A percentile compares a stretch with the other conserved stretches of the same genome.
These are phyloP conservation scores for Apostasia shenzhenica DNA, from an alignment of 106 monocot genomes.

Conservation along the genomic window DNA sequence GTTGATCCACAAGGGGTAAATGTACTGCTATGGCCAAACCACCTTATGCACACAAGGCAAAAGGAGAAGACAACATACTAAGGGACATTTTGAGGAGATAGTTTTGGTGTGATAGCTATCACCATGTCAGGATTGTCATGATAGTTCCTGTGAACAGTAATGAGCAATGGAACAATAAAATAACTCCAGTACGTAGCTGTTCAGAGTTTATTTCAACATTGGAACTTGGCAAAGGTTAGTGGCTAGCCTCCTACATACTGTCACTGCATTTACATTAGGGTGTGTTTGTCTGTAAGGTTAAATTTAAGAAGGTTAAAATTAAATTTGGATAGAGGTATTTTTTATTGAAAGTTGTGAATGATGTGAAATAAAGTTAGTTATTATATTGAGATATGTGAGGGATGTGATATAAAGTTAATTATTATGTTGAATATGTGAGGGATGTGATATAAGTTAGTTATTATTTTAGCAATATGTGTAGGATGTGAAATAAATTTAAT, in stretches of 20 bases:
- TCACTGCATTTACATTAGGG: no score
- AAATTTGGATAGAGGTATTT: no score
- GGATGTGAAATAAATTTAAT: no score
- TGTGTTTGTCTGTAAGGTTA: no score
- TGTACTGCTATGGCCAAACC: slow-evolving; percentile 31
- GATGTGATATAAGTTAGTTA: no score
- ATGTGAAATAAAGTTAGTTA: no score
- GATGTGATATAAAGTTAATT: no score
- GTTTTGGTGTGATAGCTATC: slow-evolving; percentile 53
- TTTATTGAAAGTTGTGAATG: no score
- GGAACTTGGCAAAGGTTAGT: neutral
- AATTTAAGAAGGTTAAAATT: no score
- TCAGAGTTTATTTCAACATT: neutral
- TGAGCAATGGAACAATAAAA: neutral
- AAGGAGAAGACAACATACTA: slow-evolving; percentile 24
- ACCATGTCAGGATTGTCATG: slow-evolving; percentile 45
- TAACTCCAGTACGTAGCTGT: slow-evolving; percentile 4
- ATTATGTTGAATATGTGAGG: no score
- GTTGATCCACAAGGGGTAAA: slow-evolving; percentile 33
- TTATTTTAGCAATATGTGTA: no score
- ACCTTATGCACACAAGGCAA: slow-evolving; percentile 21
- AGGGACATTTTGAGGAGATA: slow-evolving; percentile 68
- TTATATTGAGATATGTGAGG: no score
- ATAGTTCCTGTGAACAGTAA: slow-evolving; percentile 32
- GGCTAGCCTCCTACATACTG: neutral